phyloP scores from a whole-genome alignment of 176 grass and related monocot genomes.

The Cocos nucifera region DNA sequence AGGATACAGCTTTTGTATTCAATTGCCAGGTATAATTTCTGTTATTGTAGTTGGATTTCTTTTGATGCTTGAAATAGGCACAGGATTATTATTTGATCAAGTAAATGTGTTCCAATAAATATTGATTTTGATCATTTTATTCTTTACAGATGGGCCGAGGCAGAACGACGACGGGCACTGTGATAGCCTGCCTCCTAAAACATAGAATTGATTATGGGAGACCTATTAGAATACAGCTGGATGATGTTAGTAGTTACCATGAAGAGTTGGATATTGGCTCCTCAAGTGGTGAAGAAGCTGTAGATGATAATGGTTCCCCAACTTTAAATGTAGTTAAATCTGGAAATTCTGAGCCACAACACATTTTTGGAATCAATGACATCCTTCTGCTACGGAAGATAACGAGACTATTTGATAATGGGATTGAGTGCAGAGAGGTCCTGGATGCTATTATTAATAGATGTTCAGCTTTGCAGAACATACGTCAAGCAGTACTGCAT shows the following conservation, averaged over 20 bases:
- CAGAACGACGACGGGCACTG: conserved; percentile 93
- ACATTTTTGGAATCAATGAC: conserved; percentile 75
- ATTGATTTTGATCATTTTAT: conserved; percentile 15
- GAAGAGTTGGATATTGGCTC: conserved; percentile 45
- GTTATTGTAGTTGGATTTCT: conserved; percentile 3
- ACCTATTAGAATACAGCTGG: conserved; percentile 57
- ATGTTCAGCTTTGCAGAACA: conserved; percentile 95
- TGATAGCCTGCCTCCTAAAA: conserved; percentile 89
- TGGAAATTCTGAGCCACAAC: conserved; percentile 28
- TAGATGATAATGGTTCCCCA: conserved; percentile 33
- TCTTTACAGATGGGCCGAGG: conserved; percentile 81
- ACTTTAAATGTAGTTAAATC: conserved; percentile 29
- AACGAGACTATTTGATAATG: conserved; percentile 89
- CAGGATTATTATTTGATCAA: too few relatives aligned
- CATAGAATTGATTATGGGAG: conserved; percentile 72
- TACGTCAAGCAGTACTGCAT: conserved; percentile 86
- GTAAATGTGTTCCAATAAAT: neutral
- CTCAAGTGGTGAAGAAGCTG: conserved; percentile 66
- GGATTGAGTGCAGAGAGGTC: conserved; percentile 69
- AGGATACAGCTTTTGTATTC: conserved; percentile 74
- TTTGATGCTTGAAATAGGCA: neutral
- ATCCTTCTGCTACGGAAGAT: conserved; percentile 91
- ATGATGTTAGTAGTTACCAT: conserved; percentile 20
- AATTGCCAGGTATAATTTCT: conserved; percentile 74
- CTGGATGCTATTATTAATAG: conserved; percentile 86